These are phyloP conservation scores for Waltergamsia citrina DNA, from an alignment of 2,329 filamentous ascomycete species.

Conservation along the genomic window DNA sequence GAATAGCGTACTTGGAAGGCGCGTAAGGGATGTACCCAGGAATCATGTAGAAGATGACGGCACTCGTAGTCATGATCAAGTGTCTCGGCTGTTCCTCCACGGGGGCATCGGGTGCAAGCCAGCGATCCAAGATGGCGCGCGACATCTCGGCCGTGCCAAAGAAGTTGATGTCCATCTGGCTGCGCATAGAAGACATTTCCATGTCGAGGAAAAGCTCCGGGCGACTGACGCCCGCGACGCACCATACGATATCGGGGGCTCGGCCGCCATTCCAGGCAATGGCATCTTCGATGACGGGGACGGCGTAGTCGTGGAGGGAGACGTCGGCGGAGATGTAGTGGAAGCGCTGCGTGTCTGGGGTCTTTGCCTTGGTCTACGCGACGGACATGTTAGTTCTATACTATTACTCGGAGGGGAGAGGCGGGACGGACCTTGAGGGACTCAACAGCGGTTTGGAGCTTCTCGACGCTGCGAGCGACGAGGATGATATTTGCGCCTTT, in stretches of 20 bases:
- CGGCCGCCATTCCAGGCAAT: conserved; percentile 68
- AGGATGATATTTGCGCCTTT: conserved; percentile 85
- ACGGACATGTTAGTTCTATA: no score
- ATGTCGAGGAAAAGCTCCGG: conserved; percentile 74
- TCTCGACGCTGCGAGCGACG: conserved; percentile 66
- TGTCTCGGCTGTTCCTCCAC: conserved; percentile 54
- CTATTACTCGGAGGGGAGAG: no score
- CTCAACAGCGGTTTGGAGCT: conserved; percentile 62
- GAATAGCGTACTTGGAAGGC: conserved; percentile 77
- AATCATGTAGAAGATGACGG: conserved; percentile 64
- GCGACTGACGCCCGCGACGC: conserved; percentile 65
- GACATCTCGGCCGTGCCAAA: conserved; percentile 81
- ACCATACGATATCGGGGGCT: conserved; percentile 83
- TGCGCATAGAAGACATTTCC: conserved; percentile 53
- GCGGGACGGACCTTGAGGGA: conserved; percentile 47
- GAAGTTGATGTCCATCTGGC: conserved; percentile 90
- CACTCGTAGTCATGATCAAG: conserved; percentile 79
- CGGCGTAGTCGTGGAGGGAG: conserved; percentile 58
- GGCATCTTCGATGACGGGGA: conserved; percentile 59
- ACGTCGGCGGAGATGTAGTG: conserved; percentile 79
- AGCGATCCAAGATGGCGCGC: conserved; percentile 66
- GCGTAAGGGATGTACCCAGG: conserved; percentile 79
- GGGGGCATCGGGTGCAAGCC: conserved; percentile 49
- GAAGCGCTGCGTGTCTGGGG: conserved; percentile 64
- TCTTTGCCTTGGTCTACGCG: conserved; percentile 58